phyloP scores from a whole-genome alignment of 176 grass and related monocot genomes.

The Puya raimondii region DNA sequence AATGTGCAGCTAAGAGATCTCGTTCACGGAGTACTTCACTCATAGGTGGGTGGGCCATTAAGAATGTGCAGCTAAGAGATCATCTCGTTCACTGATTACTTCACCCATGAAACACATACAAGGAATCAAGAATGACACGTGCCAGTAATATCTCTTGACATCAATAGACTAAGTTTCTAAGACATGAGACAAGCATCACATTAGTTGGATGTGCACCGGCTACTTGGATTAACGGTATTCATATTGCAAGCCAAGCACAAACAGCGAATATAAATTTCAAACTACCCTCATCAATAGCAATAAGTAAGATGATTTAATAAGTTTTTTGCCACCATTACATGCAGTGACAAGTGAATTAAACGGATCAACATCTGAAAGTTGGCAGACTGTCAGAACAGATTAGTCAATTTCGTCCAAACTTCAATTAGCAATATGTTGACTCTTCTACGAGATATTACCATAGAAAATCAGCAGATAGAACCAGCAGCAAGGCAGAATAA shows the following conservation, averaged over 20 bases:
- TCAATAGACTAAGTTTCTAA: too few relatives aligned
- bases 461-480: slow-evolving; percentile 73
- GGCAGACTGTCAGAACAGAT: background rate
- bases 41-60: too few relatives aligned
- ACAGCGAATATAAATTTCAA: background rate
- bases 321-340: background rate
- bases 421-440: slow-evolving; percentile 18
- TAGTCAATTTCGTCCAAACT: slow-evolving; percentile 1
- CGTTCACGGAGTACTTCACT: too few relatives aligned
- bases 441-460: slow-evolving; percentile 72
- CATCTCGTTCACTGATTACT: too few relatives aligned
- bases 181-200: too few relatives aligned
- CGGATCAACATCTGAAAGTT: background rate
- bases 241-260: background rate
- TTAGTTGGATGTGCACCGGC: too few relatives aligned
- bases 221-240: background rate
- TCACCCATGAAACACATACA: too few relatives aligned
- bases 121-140: too few relatives aligned
- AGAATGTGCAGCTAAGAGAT: too few relatives aligned
- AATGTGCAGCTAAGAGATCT: too few relatives aligned
- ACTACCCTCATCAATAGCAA: background rate
- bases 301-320: background rate
- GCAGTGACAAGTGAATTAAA: background rate
- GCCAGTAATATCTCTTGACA: too few relatives aligned
- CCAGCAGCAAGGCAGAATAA: slow-evolving; percentile 73